Conservation (phyloP, 2,329 filamentous ascomycete species). For the Gnomoniopsis smithogilvyi region DNA sequence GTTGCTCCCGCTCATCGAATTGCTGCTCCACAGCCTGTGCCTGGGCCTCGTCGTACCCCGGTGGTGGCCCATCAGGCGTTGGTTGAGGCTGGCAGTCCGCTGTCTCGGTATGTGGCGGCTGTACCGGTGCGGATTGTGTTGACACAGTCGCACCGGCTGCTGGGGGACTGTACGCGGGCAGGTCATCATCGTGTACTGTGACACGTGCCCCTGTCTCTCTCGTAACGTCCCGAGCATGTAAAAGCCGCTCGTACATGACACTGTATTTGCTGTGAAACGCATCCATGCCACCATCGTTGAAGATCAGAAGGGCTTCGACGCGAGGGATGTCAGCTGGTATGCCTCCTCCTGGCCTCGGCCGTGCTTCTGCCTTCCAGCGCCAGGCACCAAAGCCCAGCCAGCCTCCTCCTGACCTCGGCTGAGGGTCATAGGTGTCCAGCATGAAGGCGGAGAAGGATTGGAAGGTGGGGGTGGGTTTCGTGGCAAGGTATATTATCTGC, state of each 20-base stretch:
- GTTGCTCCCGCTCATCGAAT: slow-evolving; percentile 68
- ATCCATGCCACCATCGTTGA: slow-evolving; percentile 93
- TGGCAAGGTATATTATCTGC: slow-evolving; percentile 84
- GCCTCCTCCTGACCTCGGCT: slow-evolving; percentile 60
- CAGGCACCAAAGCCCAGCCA: slow-evolving; percentile 86
- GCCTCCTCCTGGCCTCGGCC: slow-evolving; percentile 78
- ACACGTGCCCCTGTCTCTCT: slow-evolving; percentile 62
- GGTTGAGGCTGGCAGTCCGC: slow-evolving; percentile 27
- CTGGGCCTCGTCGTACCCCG: slow-evolving; percentile 89
- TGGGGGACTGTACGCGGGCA: slow-evolving; percentile 71
- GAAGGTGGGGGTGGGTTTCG: slow-evolving; percentile 63
- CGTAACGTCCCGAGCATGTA: slow-evolving; percentile 75
- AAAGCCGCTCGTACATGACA: slow-evolving; percentile 76
- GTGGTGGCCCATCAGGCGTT: slow-evolving; percentile 73
- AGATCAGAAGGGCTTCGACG: slow-evolving; percentile 80
- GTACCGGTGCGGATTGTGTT: slow-evolving; percentile 23
- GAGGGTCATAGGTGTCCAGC: slow-evolving; percentile 81
- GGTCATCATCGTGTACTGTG: slow-evolving; percentile 66
- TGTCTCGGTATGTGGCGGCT: slow-evolving; percentile 19
- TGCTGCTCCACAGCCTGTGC: slow-evolving; percentile 58
- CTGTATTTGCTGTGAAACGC: slow-evolving; percentile 85
- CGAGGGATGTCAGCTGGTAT: slow-evolving; percentile 71
- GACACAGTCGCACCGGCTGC: slow-evolving; percentile 21
- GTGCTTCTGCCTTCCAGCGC: slow-evolving; percentile 78
- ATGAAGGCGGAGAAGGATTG: slow-evolving; percentile 89